Conservation (phyloP, 2,329 filamentous ascomycete genomes). For the Ceratocystiopsis brevicomis region DNA sequence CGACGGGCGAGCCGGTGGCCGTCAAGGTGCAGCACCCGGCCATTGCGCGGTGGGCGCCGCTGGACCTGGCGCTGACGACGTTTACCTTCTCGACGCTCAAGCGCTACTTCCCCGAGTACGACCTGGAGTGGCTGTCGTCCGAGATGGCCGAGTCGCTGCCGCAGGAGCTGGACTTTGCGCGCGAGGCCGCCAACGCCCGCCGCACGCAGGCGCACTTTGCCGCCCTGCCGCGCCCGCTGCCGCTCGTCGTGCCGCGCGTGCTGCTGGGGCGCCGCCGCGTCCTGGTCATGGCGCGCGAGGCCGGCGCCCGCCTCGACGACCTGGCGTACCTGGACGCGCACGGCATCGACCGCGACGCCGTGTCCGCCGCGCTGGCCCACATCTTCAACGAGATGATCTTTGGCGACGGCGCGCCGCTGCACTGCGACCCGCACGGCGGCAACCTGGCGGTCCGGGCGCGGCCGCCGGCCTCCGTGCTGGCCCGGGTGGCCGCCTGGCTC, state of each 20-base stretch:
- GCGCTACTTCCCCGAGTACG: conserved; percentile 90
- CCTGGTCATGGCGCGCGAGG: conserved; percentile 85
- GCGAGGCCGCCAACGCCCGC: conserved; percentile 69
- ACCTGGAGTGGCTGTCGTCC: conserved; percentile 82
- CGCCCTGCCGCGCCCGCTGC: conserved; percentile 44
- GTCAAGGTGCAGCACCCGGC: conserved; percentile 93
- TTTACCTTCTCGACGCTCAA: conserved; percentile 85
- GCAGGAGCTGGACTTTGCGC: conserved; percentile 74
- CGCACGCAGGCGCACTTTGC: conserved; percentile 68
- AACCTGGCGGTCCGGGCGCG: conserved; percentile 62
- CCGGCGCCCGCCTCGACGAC: conserved; percentile 75
- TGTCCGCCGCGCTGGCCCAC: conserved; percentile 71
- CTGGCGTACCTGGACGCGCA: conserved; percentile 69
- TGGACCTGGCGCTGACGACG: conserved; percentile 70
- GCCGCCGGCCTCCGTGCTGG: background rate
- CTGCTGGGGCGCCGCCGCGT: conserved; percentile 79
- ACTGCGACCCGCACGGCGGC: conserved; percentile 93
- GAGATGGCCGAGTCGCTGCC: conserved; percentile 88
- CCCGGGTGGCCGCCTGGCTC: background rate
- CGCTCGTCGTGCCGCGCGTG: conserved; percentile 74
- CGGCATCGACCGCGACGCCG: conserved; percentile 83
- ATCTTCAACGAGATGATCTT: conserved; percentile 99
- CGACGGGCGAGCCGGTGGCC: conserved; percentile 68
- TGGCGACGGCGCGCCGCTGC: conserved; percentile 66
- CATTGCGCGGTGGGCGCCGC: conserved; percentile 71